Conservation (phyloP, 441 rosid genomes). For the Gossypium schwendimanii region DNA sequence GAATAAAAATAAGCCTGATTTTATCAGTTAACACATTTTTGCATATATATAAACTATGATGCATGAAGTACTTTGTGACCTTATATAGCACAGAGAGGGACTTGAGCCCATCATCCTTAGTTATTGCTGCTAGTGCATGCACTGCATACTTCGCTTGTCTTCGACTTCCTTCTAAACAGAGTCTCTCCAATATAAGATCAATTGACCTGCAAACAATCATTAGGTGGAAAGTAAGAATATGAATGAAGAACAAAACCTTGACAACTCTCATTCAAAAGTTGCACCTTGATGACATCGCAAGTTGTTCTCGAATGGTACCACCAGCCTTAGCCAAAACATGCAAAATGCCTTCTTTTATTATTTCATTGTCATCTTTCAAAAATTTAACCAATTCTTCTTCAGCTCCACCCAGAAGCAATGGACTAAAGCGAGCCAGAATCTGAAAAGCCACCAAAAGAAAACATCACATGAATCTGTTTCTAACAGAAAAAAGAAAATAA, state of each 20-base stretch:
- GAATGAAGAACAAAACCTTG: conserved; percentile 12
- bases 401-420: conserved; percentile 68
- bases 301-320: conserved; percentile 88
- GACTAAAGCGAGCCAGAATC: conserved; percentile 86
- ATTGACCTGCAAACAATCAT: conserved; percentile 56
- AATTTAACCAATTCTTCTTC: conserved; percentile 77
- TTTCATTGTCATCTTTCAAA: conserved; percentile 83
- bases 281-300: conserved; percentile 77
- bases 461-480: conserved; percentile 7
- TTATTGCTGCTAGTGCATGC: conserved; percentile 94
- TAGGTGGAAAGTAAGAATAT: conserved; percentile 23
- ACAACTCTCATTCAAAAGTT: conserved; percentile 11
- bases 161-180: conserved; percentile 95
- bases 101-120: conserved; percentile 96
- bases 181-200: conserved; percentile 85
- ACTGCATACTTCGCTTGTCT: conserved; percentile 98
- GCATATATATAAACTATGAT: not conserved
- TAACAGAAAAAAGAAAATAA: conserved; percentile 5
- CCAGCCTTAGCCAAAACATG: conserved; percentile 95
- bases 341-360: conserved; percentile 81
- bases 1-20: too few species aligned
- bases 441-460: conserved; percentile 30
- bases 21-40: not conserved
- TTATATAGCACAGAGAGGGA: conserved; percentile 96
- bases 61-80: conserved; percentile 34